phyloP scores from a whole-genome alignment of 208 protist genomes.

The Balamuthia mandrillaris region DNA sequence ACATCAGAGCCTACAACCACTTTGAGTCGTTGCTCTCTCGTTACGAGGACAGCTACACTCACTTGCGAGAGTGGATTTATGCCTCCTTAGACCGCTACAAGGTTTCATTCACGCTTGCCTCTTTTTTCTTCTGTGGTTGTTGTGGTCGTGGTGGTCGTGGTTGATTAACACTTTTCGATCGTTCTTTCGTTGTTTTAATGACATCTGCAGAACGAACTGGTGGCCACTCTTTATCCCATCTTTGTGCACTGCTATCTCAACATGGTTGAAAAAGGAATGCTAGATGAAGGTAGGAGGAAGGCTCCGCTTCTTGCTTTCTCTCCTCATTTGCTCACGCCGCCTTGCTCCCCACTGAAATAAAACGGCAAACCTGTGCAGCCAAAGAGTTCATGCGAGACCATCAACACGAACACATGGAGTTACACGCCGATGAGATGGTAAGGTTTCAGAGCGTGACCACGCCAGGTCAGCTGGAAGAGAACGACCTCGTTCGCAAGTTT shows the following conservation, averaged over 20 bases:
- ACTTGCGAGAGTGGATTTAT: conserved; percentile 63
- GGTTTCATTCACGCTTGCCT: background rate
- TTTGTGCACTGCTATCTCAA: conserved; percentile 74
- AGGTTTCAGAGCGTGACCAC: background rate
- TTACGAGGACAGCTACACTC: conserved; percentile 50
- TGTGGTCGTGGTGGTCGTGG: background rate
- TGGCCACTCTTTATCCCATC: conserved; percentile 63
- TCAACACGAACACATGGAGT: background rate
- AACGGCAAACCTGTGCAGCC: background rate
- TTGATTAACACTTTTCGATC: background rate
- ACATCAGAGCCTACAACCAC: background rate
- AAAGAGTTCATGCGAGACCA: conserved; percentile 17
- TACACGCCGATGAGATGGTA: conserved; percentile 35
- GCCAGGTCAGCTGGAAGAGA: conserved; percentile 11
- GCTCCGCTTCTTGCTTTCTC: too few species aligned
- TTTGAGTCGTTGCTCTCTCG: conserved; percentile 27
- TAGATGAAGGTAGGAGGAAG: conserved; percentile 46
- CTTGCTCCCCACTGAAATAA: background rate
- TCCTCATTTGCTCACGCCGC: too few species aligned
- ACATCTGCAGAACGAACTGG: conserved; percentile 55
- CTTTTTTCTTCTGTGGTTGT: background rate
- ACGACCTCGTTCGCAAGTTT: conserved; percentile 46
- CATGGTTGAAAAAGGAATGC: conserved; percentile 59
- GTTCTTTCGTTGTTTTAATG: background rate
- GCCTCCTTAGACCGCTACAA: conserved; percentile 63